Percentiles rank a stretch among this genome's conserved stretches.
Conservation (phyloP, 495 filamentous ascomycete genomes). For the Aspergillus steynii region DNA sequence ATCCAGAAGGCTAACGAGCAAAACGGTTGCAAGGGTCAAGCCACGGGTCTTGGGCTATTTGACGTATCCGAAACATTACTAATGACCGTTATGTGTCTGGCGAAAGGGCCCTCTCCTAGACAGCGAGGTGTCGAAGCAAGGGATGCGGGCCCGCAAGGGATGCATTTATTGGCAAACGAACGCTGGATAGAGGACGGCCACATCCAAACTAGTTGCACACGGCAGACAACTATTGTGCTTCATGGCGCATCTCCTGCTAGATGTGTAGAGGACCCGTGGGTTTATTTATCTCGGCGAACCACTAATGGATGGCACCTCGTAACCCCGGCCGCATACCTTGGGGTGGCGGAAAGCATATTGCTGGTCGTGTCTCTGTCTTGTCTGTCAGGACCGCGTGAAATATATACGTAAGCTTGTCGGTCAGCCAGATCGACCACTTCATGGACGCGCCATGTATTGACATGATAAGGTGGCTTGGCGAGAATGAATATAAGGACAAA, state of each 20-base stretch:
- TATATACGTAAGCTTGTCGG: neutral
- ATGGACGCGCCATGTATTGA: neutral
- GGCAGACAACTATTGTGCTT: neutral
- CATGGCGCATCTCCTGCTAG: neutral
- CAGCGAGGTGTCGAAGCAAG: neutral
- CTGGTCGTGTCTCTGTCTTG: neutral
- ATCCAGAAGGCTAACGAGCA: neutral
- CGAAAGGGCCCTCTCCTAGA: neutral
- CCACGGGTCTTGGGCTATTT: neutral
- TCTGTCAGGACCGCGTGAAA: neutral
- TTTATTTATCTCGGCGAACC: neutral
- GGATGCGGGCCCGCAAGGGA: neutral
- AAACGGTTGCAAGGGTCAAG: neutral
- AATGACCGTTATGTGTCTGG: neutral
- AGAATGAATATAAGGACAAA: neutral
- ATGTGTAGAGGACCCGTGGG: neutral
- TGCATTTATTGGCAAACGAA: neutral
- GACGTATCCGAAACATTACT: neutral
- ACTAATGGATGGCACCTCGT: neutral
- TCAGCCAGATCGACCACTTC: neutral
- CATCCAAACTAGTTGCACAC: neutral
- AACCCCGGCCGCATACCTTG: neutral
- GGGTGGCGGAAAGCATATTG: neutral
- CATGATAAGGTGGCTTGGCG: neutral
- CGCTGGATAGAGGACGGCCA: neutral